A percentile compares a stretch with the other conserved stretches of the same genome.
Evolutionary conservation across 2,329 filamentous ascomycete genomes (phyloP).

Genomic region (Xylariales sp.): DNA sequence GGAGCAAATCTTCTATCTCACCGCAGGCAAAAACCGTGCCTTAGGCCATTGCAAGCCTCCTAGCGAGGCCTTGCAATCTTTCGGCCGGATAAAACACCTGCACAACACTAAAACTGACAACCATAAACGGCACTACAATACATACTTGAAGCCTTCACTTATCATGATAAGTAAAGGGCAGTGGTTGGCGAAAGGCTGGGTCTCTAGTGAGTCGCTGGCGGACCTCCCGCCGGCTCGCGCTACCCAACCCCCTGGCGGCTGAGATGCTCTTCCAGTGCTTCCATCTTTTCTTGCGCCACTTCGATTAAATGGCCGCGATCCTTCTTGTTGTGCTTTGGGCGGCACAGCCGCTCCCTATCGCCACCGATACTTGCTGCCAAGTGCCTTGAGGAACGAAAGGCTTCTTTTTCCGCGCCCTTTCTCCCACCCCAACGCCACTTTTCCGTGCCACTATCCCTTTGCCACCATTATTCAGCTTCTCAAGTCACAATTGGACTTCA

Average conservation of each 20-base stretch:
- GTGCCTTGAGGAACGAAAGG: background rate
- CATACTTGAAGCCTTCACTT: slow-evolving; percentile 6
- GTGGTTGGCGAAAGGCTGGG: background rate
- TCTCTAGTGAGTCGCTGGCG: background rate
- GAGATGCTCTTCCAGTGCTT: no score
- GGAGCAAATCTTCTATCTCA: no score
- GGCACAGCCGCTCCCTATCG: background rate
- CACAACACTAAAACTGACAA: no score
- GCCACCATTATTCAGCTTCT: no score
- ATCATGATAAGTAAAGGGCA: background rate
- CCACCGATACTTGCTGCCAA: slow-evolving; percentile 12
- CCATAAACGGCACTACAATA: no score
- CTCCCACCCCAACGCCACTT: background rate
- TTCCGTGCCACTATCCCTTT: background rate
- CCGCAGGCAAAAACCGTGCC: no score
- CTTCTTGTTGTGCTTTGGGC: background rate
- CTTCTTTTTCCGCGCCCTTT: background rate
- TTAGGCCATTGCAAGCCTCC: no score
- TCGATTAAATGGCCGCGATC: slow-evolving; percentile 1
- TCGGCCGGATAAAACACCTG: no score
- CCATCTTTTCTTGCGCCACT: no score
- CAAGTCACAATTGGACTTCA: no score
- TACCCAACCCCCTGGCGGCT: slow-evolving; percentile 5
- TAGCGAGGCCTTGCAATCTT: no score
- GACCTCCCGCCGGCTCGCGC: background rate